phyloP scores from a whole-genome alignment of 129 eudicot genomes.

The Scalesia atractyloides region DNA sequence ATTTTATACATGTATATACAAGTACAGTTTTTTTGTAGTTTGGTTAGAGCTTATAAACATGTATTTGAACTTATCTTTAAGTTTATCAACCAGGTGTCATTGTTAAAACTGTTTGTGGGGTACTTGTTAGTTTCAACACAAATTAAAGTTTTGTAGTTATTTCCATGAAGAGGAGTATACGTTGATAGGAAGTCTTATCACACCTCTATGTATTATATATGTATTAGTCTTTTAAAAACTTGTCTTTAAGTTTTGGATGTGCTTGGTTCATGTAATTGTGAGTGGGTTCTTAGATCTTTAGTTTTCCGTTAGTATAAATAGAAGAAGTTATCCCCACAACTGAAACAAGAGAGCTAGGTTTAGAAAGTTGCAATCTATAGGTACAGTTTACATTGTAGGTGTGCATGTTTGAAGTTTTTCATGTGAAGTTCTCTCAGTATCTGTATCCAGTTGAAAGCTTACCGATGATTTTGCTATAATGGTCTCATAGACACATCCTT shows the following conservation, averaged over 20 bases:
- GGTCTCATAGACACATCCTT: background rate
- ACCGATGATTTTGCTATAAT: background rate
- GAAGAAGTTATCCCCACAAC: slow-evolving; percentile 4
- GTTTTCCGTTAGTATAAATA: slow-evolving; percentile 2
- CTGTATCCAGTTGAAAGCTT: slow-evolving; percentile 15
- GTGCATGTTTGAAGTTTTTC: background rate
- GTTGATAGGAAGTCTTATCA: background rate
- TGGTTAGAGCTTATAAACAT: slow-evolving; percentile 16
- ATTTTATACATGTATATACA: background rate
- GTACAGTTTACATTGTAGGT: background rate
- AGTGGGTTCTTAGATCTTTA: slow-evolving; percentile 1
- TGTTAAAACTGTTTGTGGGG: background rate
- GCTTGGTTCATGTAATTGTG: slow-evolving; percentile 15
- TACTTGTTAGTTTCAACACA: background rate
- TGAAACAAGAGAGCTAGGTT: background rate
- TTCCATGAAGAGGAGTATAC: background rate
- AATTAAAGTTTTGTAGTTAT: background rate
- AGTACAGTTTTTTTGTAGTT: background rate
- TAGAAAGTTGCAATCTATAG: background rate
- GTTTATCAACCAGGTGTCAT: slow-evolving; percentile 9
- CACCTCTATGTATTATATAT: background rate
- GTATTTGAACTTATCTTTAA: slow-evolving; percentile 12
- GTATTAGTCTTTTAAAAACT: background rate
- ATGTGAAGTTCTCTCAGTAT: background rate
- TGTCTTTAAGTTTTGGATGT: slow-evolving; percentile 1